Base-by-base conservation (phyloP, 108 stramenopile genomes). In the Nitzschia sp. region DNA sequence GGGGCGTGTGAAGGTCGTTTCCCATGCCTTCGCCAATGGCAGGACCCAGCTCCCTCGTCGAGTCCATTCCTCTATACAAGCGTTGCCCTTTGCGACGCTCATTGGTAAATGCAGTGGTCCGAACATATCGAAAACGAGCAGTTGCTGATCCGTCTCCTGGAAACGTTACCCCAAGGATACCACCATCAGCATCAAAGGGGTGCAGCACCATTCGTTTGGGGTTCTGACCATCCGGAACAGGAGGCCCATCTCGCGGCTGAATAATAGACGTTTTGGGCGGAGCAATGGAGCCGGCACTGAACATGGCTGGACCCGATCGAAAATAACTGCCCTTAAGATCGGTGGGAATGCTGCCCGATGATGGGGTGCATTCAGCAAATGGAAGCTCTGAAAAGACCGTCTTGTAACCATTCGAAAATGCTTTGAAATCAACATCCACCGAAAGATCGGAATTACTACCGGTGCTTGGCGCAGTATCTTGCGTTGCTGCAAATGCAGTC, bases 111-210 rank as follows among this genome's bases (percentile, higher is more conserved):
- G 85, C 87, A 69, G 75, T 76, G 26, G 89, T 90, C 53, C 92
- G 81, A 32, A 93, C 80, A 54, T 80, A 93, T 28, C 89, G 81
- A 72, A 77, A 90, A 27, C 92, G 68, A 44, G 27, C 48, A 30
- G 62, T 79, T 50, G 62, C 53, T 33, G 50, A 50, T 23, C 45
- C 78, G 33, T 77, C 55, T 0, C 84, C 85, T 53, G 75, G 72
- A 63, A 93, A 90, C 5, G 92, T 93, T 21, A 93, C 71, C 4
- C 80, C 92, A 53, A 93, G 36, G 6, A 93, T 65, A 35, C 83
- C 92, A 41, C 92, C 92, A 64, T 93, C 92, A 16, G 79, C 92
- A 61, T 93, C 92, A 52, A 85, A 88, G 0, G 92, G 92, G 74
- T 93, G 92, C 31, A 53, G 36, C 6, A 90, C 89, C 92, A 93